Percentiles rank a stretch among this genome's conserved stretches.
Evolutionary conservation across 768 basidiomycete genomes (phyloP).

Genomic region (Pleurotus citrinopileatus): DNA sequence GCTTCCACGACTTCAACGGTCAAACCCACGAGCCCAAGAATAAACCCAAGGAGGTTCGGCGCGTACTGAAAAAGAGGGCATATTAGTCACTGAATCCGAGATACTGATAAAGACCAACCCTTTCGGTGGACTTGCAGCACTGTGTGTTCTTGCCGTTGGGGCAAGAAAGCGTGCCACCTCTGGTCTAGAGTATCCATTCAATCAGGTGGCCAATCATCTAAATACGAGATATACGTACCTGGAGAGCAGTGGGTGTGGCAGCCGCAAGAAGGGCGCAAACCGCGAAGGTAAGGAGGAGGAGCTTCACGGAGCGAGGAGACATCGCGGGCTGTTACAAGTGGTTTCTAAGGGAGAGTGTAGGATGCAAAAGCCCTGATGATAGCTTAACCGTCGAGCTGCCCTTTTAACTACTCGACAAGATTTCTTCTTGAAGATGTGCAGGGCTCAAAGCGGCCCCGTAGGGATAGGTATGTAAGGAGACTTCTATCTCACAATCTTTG

Average conservation of each 20-base stretch:
- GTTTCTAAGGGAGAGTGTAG: background rate
- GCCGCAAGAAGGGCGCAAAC: slow-evolving; percentile 19
- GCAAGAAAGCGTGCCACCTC: slow-evolving; percentile 14
- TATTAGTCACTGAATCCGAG: background rate
- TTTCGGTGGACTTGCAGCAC: background rate
- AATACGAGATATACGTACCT: too few relatives aligned
- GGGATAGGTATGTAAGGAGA: too few relatives aligned
- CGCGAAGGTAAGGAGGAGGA: slow-evolving; percentile 14
- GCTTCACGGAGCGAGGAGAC: slow-evolving; percentile 15
- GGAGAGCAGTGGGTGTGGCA: slow-evolving; percentile 21
- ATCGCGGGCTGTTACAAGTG: slow-evolving; percentile 2
- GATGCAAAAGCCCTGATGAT: background rate
- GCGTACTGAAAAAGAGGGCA: background rate
- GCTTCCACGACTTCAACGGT: background rate
- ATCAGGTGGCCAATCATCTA: too few relatives aligned
- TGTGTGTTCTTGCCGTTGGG: slow-evolving; percentile 16
- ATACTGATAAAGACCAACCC: background rate
- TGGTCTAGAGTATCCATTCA: slow-evolving; percentile 2
- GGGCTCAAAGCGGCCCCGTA: too few relatives aligned
- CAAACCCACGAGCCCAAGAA: background rate
- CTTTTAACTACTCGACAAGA: background rate
- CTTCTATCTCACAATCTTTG: too few relatives aligned
- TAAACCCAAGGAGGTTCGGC: background rate
- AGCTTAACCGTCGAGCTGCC: background rate
- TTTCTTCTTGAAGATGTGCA: too few relatives aligned